These are phyloP conservation scores for Candida boidinii DNA, from an alignment of 805 yeast species.

Conservation along the genomic window DNA sequence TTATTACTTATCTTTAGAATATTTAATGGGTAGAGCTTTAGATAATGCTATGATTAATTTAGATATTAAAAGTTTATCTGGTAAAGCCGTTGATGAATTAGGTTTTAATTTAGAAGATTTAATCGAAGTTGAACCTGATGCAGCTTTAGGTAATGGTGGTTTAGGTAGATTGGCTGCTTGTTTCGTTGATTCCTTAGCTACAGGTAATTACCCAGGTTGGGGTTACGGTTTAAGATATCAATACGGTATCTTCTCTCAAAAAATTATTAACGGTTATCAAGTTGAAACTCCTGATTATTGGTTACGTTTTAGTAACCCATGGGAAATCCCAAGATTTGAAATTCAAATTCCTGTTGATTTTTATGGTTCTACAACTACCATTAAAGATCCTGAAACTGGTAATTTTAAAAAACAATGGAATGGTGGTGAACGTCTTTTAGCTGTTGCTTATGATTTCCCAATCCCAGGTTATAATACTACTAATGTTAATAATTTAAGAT, in stretches of 20 bases:
- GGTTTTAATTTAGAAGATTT: constrained; percentile 88
- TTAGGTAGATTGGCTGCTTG: constrained; percentile 93
- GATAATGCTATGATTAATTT: constrained; percentile 88
- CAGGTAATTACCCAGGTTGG: constrained; percentile 90
- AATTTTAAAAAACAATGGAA: constrained; percentile 60
- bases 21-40: constrained; percentile 90
- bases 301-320: constrained; percentile 82
- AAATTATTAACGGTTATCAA: constrained; percentile 85
- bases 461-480: constrained; percentile 82
- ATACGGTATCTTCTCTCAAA: constrained; percentile 88
- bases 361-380: constrained; percentile 69
- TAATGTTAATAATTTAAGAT: constrained; percentile 79
- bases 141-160: constrained; percentile 94
- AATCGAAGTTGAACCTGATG: constrained; percentile 82
- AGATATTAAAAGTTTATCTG: constrained; percentile 53
- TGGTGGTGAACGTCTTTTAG: constrained; percentile 85
- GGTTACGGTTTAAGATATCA: constrained; percentile 92
- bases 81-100: constrained; percentile 51
- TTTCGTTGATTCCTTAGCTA: constrained; percentile 79
- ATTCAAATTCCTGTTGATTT: constrained; percentile 86
- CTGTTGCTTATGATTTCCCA: constrained; percentile 87
- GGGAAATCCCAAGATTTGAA: constrained; percentile 87
- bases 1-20: constrained; percentile 80
- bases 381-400: constrained; percentile 43
- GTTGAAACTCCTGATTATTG: constrained; percentile 94